Percentiles rank a stretch among this genome's conserved stretches.
Conservation (phyloP, 495 filamentous ascomycete genomes). For the Penicillium ochrochloron region DNA sequence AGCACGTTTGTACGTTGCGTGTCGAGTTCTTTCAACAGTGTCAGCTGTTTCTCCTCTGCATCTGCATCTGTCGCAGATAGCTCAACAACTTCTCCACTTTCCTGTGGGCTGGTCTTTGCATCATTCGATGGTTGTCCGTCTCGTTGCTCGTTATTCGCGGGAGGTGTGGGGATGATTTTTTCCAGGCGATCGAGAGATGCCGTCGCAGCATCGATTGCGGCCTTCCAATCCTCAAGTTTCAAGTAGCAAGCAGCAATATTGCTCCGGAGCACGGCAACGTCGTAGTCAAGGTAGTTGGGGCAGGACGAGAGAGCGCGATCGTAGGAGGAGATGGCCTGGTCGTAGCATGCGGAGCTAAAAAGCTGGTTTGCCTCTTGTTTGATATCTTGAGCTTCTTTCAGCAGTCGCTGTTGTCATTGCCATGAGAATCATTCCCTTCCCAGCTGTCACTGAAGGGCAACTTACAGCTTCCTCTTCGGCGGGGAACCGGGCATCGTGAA, state of each 20-base stretch:
- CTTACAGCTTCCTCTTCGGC: conserved; percentile 79
- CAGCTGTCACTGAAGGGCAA: conserved; percentile 9
- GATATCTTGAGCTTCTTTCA: conserved; percentile 72
- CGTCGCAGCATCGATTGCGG: conserved; percentile 74
- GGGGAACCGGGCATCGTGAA: conserved; percentile 62
- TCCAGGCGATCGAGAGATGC: conserved; percentile 74
- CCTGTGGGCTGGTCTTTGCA: conserved; percentile 17
- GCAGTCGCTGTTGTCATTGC: conserved; percentile 55
- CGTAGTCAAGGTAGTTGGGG: conserved; percentile 88
- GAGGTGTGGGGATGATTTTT: conserved; percentile 54
- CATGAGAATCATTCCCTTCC: conserved; percentile 11
- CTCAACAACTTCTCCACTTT: conserved; percentile 50
- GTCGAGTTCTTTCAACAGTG: conserved; percentile 54
- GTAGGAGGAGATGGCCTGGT: conserved; percentile 88
- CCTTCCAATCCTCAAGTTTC: conserved; percentile 86
- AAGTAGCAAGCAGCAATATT: conserved; percentile 71
- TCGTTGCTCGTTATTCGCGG: conserved; percentile 21
- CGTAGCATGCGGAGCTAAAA: conserved; percentile 73
- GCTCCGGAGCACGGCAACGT: conserved; percentile 50
- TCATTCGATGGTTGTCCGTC: conserved; percentile 29
- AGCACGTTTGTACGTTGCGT: conserved; percentile 64
- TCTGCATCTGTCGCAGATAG: conserved; percentile 61
- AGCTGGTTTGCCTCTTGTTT: conserved; percentile 79
- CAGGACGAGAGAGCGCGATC: conserved; percentile 80
- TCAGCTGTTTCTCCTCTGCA: conserved; percentile 60